A percentile compares a stretch with the other conserved stretches of the same genome.
These are phyloP conservation scores for Artemisia argyi DNA, from an alignment of 129 eudicot genomes.

Conservation along the genomic window DNA sequence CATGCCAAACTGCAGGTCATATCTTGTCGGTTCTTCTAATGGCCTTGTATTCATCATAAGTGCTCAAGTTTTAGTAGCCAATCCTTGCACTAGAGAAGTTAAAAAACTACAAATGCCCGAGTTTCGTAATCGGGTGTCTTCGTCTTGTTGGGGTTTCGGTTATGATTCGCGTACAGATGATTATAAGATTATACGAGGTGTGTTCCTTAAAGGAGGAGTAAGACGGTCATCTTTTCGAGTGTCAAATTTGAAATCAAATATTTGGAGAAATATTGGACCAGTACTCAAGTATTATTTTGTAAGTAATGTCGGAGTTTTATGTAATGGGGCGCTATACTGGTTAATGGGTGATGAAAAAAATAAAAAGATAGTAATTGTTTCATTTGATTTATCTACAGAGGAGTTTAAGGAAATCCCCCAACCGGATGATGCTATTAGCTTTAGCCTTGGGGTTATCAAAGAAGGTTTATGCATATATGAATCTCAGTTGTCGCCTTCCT, in stretches of 20 bases:
- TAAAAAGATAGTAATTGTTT: no score
- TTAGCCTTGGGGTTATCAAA: not conserved
- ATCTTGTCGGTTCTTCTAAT: not conserved
- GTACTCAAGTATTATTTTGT: not conserved
- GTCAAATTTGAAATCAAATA: not conserved
- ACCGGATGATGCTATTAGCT: no score
- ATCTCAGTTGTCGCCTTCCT: not conserved
- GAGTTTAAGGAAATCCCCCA: no score
- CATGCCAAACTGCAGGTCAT: not conserved
- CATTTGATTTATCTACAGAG: no score
- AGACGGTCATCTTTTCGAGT: not conserved
- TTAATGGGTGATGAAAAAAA: not conserved
- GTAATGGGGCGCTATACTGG: not conserved
- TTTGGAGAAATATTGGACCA: not conserved
- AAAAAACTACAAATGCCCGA: not conserved
- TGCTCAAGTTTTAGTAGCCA: not conserved
- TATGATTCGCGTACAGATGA: not conserved
- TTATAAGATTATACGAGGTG: not conserved
- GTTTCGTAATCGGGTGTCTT: not conserved
- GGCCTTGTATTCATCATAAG: not conserved
- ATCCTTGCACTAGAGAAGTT: not conserved
- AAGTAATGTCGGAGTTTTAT: not conserved
- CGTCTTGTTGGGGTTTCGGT: not conserved
- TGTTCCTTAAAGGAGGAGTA: not conserved
- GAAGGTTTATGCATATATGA: not conserved